Conservation (phyloP, 345 rosid species). For the Euclidium syriacum region DNA sequence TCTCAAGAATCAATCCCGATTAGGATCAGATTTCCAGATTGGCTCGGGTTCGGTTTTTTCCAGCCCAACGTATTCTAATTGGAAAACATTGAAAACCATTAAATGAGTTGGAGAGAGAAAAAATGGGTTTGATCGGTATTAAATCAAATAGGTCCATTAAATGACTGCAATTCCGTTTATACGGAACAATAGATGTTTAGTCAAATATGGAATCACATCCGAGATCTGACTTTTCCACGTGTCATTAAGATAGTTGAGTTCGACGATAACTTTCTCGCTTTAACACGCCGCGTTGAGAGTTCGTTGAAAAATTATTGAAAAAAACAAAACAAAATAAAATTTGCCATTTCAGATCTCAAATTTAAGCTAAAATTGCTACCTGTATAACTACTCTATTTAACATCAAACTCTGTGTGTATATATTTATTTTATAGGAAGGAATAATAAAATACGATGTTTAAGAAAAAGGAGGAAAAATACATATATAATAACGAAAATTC, state of each 20-base stretch:
- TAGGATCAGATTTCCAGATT: too few relatives aligned
- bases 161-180: background rate
- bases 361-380: background rate
- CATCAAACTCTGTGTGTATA: background rate
- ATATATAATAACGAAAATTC: background rate
- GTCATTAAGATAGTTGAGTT: constrained; percentile 6
- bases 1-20: too few relatives aligned
- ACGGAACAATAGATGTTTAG: background rate
- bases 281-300: constrained; percentile 4
- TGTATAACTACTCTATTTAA: background rate
- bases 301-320: background rate
- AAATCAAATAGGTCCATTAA: too few relatives aligned
- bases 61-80: too few relatives aligned
- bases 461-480: background rate
- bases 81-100: background rate
- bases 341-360: background rate
- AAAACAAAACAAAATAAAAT: background rate
- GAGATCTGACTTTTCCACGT: constrained; percentile 6
- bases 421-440: too few relatives aligned
- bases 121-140: too few relatives aligned
- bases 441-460: too few relatives aligned
- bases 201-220: background rate
- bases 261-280: background rate
- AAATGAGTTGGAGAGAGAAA: too few relatives aligned
- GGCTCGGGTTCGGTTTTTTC: too few relatives aligned